Percentiles rank a stretch among this genome's conserved stretches.
phyloP scores from a whole-genome alignment of 2,329 filamentous ascomycete genomes.

The Colletotrichum sojae region DNA sequence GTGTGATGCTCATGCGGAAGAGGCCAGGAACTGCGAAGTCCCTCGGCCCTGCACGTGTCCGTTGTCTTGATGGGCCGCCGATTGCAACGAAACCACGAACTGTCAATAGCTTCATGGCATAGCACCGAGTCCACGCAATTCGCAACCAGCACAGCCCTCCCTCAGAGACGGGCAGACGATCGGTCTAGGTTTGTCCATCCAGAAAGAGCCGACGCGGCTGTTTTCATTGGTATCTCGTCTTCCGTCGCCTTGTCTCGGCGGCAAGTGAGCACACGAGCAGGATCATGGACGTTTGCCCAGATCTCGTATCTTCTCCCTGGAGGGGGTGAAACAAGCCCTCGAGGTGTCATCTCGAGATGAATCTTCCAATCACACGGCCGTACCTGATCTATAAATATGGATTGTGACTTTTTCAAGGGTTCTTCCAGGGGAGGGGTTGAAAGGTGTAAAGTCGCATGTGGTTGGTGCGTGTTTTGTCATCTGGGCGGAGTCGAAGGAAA shows the following conservation, averaged over 20 bases:
- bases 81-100: conserved; percentile 7
- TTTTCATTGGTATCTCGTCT: conserved; percentile 11
- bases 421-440: neutral
- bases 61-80: neutral
- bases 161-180: neutral
- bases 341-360: neutral
- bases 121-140: conserved; percentile 4
- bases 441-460: too few species aligned
- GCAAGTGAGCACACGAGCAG: conserved; percentile 20
- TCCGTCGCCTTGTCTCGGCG: neutral
- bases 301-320: conserved; percentile 24
- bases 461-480: neutral
- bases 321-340: conserved; percentile 3
- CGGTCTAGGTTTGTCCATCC: neutral
- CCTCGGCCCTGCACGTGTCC: conserved; percentile 22
- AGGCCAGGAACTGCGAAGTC: neutral
- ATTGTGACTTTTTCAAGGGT: conserved; percentile 5
- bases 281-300: conserved; percentile 8
- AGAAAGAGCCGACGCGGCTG: neutral
- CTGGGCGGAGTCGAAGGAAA: conserved; percentile 23
- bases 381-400: conserved; percentile 34
- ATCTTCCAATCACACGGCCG: conserved; percentile 25
- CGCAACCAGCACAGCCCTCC: conserved; percentile 26
- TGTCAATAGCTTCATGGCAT: neutral
- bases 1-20: neutral